phyloP scores from a whole-genome alignment of 2,329 filamentous ascomycete genomes.

The Monosporascus sp. region DNA sequence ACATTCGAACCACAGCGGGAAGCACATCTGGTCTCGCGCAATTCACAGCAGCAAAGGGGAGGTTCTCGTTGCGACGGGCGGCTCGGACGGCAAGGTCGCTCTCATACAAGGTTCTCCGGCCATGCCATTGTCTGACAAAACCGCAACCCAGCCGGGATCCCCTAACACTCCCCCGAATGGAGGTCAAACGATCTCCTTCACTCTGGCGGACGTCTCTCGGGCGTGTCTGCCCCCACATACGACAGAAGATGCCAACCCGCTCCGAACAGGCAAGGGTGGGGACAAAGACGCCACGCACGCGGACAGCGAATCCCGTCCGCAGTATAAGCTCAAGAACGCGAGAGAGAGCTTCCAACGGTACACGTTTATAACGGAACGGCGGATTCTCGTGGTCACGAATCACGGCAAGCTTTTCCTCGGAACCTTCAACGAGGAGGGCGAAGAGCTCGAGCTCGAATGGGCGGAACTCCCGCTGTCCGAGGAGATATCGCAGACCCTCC shows the following conservation, averaged over 20 bases:
- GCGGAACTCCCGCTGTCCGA: constrained; percentile 33
- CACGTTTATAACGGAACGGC: constrained; percentile 50
- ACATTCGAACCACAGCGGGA: constrained; percentile 69
- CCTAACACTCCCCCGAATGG: background rate
- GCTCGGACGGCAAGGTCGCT: constrained; percentile 70
- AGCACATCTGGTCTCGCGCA: constrained; percentile 82
- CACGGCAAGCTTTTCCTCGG: constrained; percentile 54
- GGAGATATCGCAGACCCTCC: constrained; percentile 32
- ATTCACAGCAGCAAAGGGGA: constrained; percentile 25
- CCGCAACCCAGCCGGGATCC: background rate
- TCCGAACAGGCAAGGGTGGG: too few relatives aligned
- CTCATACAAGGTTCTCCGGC: constrained; percentile 30
- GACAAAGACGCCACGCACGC: too few relatives aligned
- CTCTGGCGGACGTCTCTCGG: background rate
- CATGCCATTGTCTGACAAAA: too few relatives aligned
- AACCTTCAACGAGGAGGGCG: constrained; percentile 19
- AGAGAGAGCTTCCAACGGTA: constrained; percentile 55
- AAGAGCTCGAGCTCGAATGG: constrained; percentile 33
- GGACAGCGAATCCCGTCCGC: too few relatives aligned
- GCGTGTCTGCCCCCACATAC: background rate
- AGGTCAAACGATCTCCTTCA: background rate
- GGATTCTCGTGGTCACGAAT: constrained; percentile 53
- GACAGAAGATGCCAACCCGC: background rate
- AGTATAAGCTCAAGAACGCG: constrained; percentile 25
- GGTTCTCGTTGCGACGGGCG: constrained; percentile 63